Evolutionary conservation across 345 rosid genomes (phyloP), one percentile per base, ranked within the genome.

Genomic region (Corymbia maculata): DNA sequence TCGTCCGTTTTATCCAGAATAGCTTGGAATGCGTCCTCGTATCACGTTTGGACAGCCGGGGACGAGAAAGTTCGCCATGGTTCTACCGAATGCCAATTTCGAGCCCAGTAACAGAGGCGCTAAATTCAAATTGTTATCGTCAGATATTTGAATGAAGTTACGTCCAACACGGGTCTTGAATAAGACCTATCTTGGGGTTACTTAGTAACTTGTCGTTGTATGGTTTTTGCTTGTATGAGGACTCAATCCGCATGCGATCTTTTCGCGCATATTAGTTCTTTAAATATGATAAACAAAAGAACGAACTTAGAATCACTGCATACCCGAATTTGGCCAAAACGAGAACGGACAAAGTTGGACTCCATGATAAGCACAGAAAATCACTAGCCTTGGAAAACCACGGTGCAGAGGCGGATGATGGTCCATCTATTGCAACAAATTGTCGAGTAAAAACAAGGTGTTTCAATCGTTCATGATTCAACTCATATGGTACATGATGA

Each of bases 141-240:
- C 22, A 19, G 1, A n/a, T 64, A 64, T 64, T 6, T 42, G 28
- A 42, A 75, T 42, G 84, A 42, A 42, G 24, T 75, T 19, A 42
- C 0, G 8, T 42, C 0, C 28, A 42, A 19, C 45, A 5, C 9
- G 1, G 6, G 7, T 70, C 13, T 16, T 32, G 45, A 16, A 32
- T 70, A 8, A 32, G 45, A 70, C 36, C 17, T 70, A 70, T 70
- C 24, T 70, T 36, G 22, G 4, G 2, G 24, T 0, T 0, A 68
- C 13, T 68, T 16, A 70, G 0, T 70, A 36, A 70, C 45, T 32
- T 32, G 80, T 8, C 80, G 4, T 32, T 70, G 22, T 42, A 32
- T 70, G 36, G 80, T 32, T 70, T 36, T 13, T 45, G 24, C 45
- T 26, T 61, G 8, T 5, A 5, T 15, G 30, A 61, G 68, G 32